Conservation (phyloP, 805 yeast genomes). For the Teunomyces cretensis region DNA sequence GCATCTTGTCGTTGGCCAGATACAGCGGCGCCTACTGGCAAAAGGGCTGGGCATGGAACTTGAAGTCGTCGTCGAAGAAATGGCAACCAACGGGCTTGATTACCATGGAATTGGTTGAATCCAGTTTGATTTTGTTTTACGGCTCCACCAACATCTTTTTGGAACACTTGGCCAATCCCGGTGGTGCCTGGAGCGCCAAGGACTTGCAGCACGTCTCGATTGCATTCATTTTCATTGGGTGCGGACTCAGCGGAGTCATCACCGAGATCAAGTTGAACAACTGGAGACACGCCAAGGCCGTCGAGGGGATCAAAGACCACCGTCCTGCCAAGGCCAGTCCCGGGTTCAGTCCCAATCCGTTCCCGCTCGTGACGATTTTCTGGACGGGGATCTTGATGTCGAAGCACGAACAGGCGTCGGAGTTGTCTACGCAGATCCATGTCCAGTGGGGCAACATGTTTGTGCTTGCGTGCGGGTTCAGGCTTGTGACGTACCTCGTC, state of each 20-base stretch:
- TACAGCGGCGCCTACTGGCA: conserved; percentile 78
- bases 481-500: conserved; percentile 62
- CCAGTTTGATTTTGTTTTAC: conserved; percentile 76
- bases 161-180: conserved; percentile 71
- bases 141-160: conserved; percentile 87
- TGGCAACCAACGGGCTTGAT: conserved; percentile 40
- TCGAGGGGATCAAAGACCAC: conserved; percentile 13
- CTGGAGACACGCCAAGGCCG: conserved; percentile 56
- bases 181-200: conserved; percentile 85
- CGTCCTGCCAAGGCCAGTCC: conserved; percentile 45
- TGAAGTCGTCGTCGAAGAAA: neutral
- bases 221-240: conserved; percentile 88
- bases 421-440: conserved; percentile 76
- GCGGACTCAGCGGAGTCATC: conserved; percentile 87
- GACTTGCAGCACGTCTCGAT: conserved; percentile 89
- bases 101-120: conserved; percentile 85
- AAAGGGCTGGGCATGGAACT: conserved; percentile 92
- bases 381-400: conserved; percentile 98
- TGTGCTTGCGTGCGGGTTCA: conserved; percentile 76
- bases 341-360: conserved; percentile 88
- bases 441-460: conserved; percentile 90
- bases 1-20: conserved; percentile 78
- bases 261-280: conserved; percentile 63
- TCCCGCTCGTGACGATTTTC: conserved; percentile 88
- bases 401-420: conserved; percentile 84